Base-by-base conservation (phyloP, 1,284 basidiomycete genomes). In the Marasmius oreades region DNA sequence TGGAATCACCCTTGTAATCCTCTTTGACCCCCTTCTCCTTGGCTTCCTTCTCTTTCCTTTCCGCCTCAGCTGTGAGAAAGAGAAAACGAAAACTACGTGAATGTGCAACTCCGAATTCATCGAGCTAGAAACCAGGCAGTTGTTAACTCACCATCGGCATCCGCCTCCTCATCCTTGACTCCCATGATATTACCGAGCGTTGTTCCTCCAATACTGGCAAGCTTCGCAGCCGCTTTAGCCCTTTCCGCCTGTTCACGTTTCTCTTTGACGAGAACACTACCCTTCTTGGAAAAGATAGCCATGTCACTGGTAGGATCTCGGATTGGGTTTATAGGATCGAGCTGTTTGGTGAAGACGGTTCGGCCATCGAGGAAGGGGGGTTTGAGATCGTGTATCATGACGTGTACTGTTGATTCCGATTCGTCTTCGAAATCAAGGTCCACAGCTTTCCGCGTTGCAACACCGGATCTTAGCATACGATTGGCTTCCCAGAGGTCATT, bases 401-500 rank as follows among this genome's bases (percentile, higher is more conserved):
- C 91, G 68, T 99, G 97, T 0, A 99, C 95, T 0, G 94, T 90
- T 0, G 91, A 93, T 70, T 98, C 97, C 0, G 90, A 88, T 63
- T 96, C 93, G 67, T 96, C 95, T 65, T 97, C 93, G 59, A 94
- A 86, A 79, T 94, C 84, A 71, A 97, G 78, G 68, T 99, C 95
- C 44, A 99, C 81, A 11, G 85, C 80, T 60, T 86, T 88, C 31
- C 92, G 86, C 4, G 92, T 92, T 1, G 92, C 92, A 14, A 98
- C 88, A 66, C 97, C 97, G 12, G 95, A 98, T 0, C 92, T 94
- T 11, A 95, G 80, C 88, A 99, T 93, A 66, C 95, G 91, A 66
- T 99, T 98, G 6, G 91, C 92, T 76, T 99, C 97, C 97, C 97
- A 99, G 1, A 96, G 77, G 64, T 99, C 96, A 63, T 95, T 96